Evolutionary conservation across 1,139 yeast species (phyloP), one percentile per base, ranked within the genome.

Genomic region (Casaregolazyma lundiana): DNA sequence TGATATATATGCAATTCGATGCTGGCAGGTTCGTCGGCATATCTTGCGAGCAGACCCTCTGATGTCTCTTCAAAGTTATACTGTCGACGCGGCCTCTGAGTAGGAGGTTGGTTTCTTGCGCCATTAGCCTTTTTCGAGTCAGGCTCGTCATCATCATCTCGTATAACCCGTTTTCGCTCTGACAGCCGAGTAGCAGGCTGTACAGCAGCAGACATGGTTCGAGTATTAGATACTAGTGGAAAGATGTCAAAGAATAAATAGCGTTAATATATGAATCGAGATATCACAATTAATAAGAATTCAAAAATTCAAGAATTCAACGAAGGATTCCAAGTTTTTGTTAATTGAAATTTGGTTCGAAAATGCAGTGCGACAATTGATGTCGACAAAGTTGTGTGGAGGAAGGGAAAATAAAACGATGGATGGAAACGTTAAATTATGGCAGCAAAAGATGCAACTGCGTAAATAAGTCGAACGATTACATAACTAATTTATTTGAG

Each of bases 1-100:
- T 87, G 95, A 65, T 85, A 90, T 34, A 92, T 88, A 60, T 92
- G 97, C 56, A 92, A 80, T 52, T 83, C 94, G 50, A 92, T 66
- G 39, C 95, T 85, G 8, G 97, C 86, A 5, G 94, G 87, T 53
- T 78, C 80, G 50, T 80, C 79, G 51, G 84, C 81, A 61, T 82
- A 89, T 61, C 89, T 90, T 50, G 78, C 76, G 55, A 92, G 68
- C n/a, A 92, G 74, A 42, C 83, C 86, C 51, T 79, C 84, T 8
- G 86, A 69, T 3, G 90, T 80, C 55, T 84, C 86, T 11, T 85
- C 80, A 48, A 67, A 65, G 35, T 53, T 51, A 41, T 56, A 57
- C 32, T 45, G 45, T 30, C 48, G 38, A 43, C 32, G 26, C 20
- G 51, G 41, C 52, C 60, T 44, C 58, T 65, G 38, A 38, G 18